Percentiles rank a stretch among this genome's conserved stretches.
Evolutionary conservation across 2,329 filamentous ascomycete genomes (phyloP).

Genomic region (Penicillium sp.): DNA sequence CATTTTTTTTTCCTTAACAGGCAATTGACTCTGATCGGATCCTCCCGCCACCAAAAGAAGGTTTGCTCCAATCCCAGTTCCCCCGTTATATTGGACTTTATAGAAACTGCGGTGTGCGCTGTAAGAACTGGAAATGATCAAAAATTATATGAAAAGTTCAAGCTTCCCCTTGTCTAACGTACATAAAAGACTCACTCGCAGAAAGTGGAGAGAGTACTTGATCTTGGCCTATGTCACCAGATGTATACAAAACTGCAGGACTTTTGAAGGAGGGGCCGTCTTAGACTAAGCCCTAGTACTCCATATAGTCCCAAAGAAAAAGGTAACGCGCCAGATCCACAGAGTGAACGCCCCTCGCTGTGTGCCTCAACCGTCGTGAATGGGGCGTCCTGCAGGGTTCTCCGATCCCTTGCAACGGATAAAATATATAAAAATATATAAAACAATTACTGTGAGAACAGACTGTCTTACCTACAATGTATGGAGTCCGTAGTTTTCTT

Average conservation of each 20-base stretch:
- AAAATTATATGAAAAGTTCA: constrained; percentile 10
- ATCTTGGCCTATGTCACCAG: constrained; percentile 29
- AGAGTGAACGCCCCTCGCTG: constrained; percentile 10
- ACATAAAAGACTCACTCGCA: constrained; percentile 22
- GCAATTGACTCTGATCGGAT: constrained; percentile 6
- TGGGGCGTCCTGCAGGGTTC: constrained; percentile 20
- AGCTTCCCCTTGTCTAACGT: constrained; percentile 16
- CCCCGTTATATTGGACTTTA: not conserved
- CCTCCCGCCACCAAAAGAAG: constrained; percentile 14
- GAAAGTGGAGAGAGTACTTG: constrained; percentile 18
- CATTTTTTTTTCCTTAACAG: constrained; percentile 1
- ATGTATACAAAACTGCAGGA: not conserved
- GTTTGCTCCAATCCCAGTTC: constrained; percentile 1
- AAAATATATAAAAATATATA: not conserved
- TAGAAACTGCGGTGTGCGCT: constrained; percentile 23
- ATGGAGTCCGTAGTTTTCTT: not conserved
- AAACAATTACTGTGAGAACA: not conserved
- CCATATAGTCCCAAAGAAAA: not conserved
- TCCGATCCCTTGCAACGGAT: constrained; percentile 18
- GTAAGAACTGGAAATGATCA: not conserved
- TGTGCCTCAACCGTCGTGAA: constrained; percentile 11
- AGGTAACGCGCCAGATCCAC: constrained; percentile 6
- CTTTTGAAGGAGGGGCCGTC: not conserved
- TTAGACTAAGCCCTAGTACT: not conserved
- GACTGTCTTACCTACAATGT: not conserved